A percentile compares a stretch with the other conserved stretches of the same genome.
These are phyloP conservation scores for Xylaria palmicola DNA, from an alignment of 495 filamentous ascomycete species.

Conservation along the genomic window DNA sequence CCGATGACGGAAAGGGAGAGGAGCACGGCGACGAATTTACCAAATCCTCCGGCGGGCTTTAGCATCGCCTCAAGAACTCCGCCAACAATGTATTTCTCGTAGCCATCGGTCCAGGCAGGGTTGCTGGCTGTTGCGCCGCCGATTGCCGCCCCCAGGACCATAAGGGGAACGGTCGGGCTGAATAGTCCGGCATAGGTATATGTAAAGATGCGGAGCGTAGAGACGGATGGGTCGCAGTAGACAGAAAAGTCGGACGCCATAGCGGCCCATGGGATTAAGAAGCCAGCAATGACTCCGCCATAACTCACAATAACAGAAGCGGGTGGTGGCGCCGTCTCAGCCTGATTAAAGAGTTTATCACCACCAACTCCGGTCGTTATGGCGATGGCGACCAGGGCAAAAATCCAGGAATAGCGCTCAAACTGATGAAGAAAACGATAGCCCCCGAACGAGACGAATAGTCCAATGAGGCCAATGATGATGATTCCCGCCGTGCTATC, in stretches of 20 bases:
- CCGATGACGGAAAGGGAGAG: conserved; percentile 50
- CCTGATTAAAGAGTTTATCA: conserved; percentile 35
- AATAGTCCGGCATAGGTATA: conserved; percentile 46
- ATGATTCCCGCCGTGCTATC: conserved; percentile 46
- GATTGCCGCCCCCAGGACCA: conserved; percentile 54
- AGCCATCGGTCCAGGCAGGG: conserved; percentile 40
- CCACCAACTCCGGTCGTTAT: conserved; percentile 48
- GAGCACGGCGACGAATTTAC: conserved; percentile 51
- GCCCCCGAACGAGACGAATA: conserved; percentile 45
- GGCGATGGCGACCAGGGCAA: conserved; percentile 45
- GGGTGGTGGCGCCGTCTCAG: conserved; percentile 18
- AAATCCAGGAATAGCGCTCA: conserved; percentile 54
- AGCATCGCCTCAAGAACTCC: conserved; percentile 53
- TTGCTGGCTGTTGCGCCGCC: conserved; percentile 41
- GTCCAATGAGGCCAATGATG: conserved; percentile 44
- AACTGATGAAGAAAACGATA: conserved; percentile 52
- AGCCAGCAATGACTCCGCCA: conserved; percentile 40
- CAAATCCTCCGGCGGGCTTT: conserved; percentile 49
- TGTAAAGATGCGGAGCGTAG: conserved; percentile 37
- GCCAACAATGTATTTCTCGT: conserved; percentile 42
- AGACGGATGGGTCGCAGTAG: conserved; percentile 39
- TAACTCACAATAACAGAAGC: conserved; percentile 27
- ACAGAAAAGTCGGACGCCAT: conserved; percentile 42
- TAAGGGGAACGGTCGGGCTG: conserved; percentile 47
- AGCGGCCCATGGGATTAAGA: conserved; percentile 43